phyloP scores from a whole-genome alignment of 2,329 filamentous ascomycete species.

The Didymella keratinophila region DNA sequence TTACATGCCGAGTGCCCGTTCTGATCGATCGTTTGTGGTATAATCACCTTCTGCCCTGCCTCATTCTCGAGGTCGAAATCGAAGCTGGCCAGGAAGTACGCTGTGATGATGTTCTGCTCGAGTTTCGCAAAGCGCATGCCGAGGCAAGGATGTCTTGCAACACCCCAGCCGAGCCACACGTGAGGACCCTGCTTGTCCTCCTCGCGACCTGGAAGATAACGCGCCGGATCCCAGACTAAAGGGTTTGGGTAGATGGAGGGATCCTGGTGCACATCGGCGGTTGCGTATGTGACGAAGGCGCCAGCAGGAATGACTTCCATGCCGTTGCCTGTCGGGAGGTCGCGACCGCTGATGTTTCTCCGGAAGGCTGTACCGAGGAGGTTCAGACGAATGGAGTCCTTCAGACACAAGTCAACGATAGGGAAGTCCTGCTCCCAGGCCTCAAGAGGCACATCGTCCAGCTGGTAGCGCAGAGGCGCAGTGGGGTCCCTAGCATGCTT shows the following conservation, averaged over 20 bases:
- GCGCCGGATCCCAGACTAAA: slow-evolving; percentile 58
- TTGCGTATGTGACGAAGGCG: slow-evolving; percentile 56
- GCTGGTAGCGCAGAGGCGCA: slow-evolving; percentile 47
- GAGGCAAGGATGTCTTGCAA: slow-evolving; percentile 55
- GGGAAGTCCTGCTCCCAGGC: slow-evolving; percentile 66
- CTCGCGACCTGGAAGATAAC: slow-evolving; percentile 57
- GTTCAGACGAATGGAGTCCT: slow-evolving; percentile 63
- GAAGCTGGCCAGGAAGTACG: slow-evolving; percentile 60
- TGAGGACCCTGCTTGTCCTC: slow-evolving; percentile 57
- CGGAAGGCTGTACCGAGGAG: slow-evolving; percentile 60
- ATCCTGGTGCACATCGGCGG: slow-evolving; percentile 61
- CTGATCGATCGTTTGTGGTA: slow-evolving; percentile 46
- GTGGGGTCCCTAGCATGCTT: slow-evolving; percentile 52
- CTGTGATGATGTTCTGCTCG: slow-evolving; percentile 60
- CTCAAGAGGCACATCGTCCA: slow-evolving; percentile 58
- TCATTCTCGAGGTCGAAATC: slow-evolving; percentile 57
- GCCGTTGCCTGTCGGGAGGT: slow-evolving; percentile 56
- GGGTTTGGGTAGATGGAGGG: slow-evolving; percentile 60
- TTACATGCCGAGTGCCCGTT: slow-evolving; percentile 54
- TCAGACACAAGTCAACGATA: slow-evolving; percentile 59
- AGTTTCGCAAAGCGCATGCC: slow-evolving; percentile 61
- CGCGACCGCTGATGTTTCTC: slow-evolving; percentile 58
- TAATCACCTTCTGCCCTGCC: slow-evolving; percentile 43
- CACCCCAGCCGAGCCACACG: slow-evolving; percentile 51
- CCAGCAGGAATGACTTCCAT: slow-evolving; percentile 59